Base-by-base conservation (phyloP, 768 basidiomycete genomes). In the Polyporus arcularius region DNA sequence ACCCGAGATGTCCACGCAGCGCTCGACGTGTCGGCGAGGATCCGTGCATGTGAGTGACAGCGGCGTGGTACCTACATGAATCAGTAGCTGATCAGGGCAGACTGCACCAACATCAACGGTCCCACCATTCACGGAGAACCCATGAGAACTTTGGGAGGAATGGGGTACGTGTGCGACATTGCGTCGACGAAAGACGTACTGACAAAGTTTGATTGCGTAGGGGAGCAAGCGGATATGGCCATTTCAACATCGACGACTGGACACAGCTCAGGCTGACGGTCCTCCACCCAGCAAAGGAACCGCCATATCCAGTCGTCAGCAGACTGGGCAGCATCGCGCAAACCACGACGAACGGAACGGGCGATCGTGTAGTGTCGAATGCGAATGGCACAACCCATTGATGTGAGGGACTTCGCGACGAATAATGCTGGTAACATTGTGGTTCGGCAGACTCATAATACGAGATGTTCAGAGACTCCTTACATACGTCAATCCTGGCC, bases 91-190 rank as follows among this genome's bases (percentile, higher is more conserved):
- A 57, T 39, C 12, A n/a, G 6, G 10, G 5, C 58, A 85, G 86
- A 85, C 3, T 78, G 75, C 50, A 75, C 78, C 15, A 80, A 82
- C 65, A 78, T 87, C 64, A 87, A 88, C 59, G 85, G 84, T 1
- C 70, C 79, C 3, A 82, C 82, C 4, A 64, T 85, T 26, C 80
- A 84, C 58, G 65, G 70, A 8, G 82, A 86, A 62, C 65, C 73
- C 6, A 56, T 59, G 8, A 70, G 76, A 51, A 74, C 77, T 15
- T 58, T 76, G 9, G 65, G 74, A 3, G 83, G 83, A 0, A 71
- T 84, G 18, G 79, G 82, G 83, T 84, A 68, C 56, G 78, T 72
- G 7, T 21, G 4, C 18, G 3, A 11, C 12, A 10, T 2, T 12
- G 7, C 28, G 18, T 48, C 12, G 4, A 30, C 12, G 4, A 8